phyloP scores from a whole-genome alignment of 2,329 filamentous ascomycete genomes.

The Blumeria graminis region DNA sequence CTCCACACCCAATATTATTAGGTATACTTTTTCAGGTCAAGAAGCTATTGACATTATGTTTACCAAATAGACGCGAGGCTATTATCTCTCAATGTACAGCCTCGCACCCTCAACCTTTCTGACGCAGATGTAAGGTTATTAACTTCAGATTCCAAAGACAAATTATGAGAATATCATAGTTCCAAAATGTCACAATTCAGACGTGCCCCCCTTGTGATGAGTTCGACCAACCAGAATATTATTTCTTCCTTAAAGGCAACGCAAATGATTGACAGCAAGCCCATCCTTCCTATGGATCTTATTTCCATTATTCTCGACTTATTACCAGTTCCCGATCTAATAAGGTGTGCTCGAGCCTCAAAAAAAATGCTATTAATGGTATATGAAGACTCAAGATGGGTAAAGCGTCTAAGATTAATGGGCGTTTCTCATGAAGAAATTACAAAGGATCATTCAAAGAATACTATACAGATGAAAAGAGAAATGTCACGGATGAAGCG shows the following conservation, averaged over 20 bases:
- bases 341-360: slow-evolving; percentile 65
- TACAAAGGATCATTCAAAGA: slow-evolving; percentile 58
- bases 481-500: slow-evolving; percentile 26
- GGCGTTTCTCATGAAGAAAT: slow-evolving; percentile 80
- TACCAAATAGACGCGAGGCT: too few species aligned
- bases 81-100: too few species aligned
- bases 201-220: too few species aligned
- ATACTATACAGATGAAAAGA: slow-evolving; percentile 34
- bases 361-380: slow-evolving; percentile 90
- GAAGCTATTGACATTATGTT: too few species aligned
- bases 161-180: too few species aligned
- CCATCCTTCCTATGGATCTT: slow-evolving; percentile 70
- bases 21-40: too few species aligned
- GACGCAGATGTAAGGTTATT: too few species aligned
- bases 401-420: slow-evolving; percentile 64
- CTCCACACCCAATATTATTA: too few species aligned
- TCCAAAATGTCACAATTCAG: too few species aligned
- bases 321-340: slow-evolving; percentile 61
- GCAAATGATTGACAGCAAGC: slow-evolving; percentile 55
- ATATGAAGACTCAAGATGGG: slow-evolving; percentile 93
- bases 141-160: too few species aligned
- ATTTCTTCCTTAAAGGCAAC: slow-evolving; percentile 58
- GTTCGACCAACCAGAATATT: slow-evolving; percentile 18
- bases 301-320: slow-evolving; percentile 74
- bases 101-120: too few species aligned